These are phyloP conservation scores for Adansonia gregorii DNA, from an alignment of 441 rosid genomes.

Conservation along the genomic window DNA sequence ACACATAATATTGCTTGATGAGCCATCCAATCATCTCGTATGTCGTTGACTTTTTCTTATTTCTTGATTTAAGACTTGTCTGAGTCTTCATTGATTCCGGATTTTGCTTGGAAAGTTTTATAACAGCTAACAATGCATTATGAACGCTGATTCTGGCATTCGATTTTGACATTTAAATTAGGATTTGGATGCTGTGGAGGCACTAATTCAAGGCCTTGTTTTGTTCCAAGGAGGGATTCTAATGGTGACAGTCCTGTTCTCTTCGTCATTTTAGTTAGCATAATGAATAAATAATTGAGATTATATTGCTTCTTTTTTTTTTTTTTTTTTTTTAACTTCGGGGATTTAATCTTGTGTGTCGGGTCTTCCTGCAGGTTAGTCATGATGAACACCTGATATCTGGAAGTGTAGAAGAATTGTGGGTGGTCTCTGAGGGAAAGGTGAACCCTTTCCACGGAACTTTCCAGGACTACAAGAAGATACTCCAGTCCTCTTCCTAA, in stretches of 20 bases:
- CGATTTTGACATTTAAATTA: constrained; percentile 36
- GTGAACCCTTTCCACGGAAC: constrained; percentile 80
- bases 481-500: constrained; percentile 58
- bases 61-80: background rate
- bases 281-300: background rate
- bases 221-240: constrained; percentile 97
- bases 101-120: background rate
- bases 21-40: constrained; percentile 99
- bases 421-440: constrained; percentile 85
- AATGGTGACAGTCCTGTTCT: constrained; percentile 58
- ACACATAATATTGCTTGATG: constrained; percentile 92
- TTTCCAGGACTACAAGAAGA: constrained; percentile 90
- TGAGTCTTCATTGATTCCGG: background rate
- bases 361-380: constrained; percentile 68
- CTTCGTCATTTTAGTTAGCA: constrained; percentile 5
- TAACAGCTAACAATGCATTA: background rate
- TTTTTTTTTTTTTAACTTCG: background rate
- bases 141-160: background rate
- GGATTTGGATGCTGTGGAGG: constrained; percentile 99
- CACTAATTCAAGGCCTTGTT: constrained; percentile 96
- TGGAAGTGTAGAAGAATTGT: constrained; percentile 92
- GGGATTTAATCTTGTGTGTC: background rate
- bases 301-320: background rate
- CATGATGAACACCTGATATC: constrained; percentile 96
- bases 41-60: constrained; percentile 34